Evolutionary conservation across 2,329 filamentous ascomycete species (phyloP).

Genomic region (Pseudogymnoascus sp.): DNA sequence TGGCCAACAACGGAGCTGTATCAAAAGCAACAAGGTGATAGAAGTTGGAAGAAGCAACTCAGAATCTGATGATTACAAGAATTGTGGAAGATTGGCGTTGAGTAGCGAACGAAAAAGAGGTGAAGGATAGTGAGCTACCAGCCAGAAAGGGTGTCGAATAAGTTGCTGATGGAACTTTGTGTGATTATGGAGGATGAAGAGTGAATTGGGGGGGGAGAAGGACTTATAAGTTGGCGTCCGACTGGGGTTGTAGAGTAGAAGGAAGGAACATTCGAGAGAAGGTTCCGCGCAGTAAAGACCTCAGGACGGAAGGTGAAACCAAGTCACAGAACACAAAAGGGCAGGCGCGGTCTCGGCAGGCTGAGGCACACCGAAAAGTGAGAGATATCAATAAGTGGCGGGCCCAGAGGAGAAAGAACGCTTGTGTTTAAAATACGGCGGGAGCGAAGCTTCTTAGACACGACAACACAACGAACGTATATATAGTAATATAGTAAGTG

Average conservation of each 20-base stretch:
- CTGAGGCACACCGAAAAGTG: neutral
- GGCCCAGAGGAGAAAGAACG: neutral
- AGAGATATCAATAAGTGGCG: neutral
- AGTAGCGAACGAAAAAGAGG: conserved; percentile 8
- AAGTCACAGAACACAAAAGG: neutral
- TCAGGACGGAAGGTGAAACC: neutral
- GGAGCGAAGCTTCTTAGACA: neutral
- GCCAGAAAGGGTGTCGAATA: conserved; percentile 5
- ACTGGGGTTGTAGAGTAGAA: neutral
- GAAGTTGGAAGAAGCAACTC: neutral
- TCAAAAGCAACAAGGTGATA: neutral
- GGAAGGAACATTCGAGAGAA: conserved; percentile 6
- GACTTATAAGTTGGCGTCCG: neutral
- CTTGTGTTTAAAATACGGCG: neutral
- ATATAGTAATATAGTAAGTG: neutral
- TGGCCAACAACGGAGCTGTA: neutral
- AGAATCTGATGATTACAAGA: conserved; percentile 9
- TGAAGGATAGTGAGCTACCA: conserved; percentile 9
- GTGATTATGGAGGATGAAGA: conserved; percentile 1
- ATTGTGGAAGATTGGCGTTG: neutral
- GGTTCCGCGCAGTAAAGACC: neutral
- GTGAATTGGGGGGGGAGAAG: neutral
- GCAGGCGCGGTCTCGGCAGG: conserved; percentile 2
- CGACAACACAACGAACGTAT: neutral
- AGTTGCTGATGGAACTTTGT: conserved; percentile 7